Evolutionary conservation across 1,139 yeast genomes (phyloP).

Genomic region (Scheffersomyces parashehatae): DNA sequence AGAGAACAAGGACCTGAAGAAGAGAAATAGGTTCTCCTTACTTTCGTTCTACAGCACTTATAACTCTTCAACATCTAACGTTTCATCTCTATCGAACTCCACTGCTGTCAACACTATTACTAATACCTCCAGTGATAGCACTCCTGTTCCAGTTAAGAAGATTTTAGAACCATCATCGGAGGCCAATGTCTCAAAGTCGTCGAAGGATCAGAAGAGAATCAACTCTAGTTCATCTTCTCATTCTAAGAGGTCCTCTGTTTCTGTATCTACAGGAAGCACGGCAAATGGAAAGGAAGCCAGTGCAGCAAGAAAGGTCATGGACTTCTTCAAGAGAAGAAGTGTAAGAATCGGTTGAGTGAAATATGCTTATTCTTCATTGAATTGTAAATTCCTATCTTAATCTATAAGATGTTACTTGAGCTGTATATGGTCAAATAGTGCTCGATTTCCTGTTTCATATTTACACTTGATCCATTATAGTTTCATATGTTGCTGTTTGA

Average conservation of each 20-base stretch:
- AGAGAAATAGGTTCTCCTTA: slow-evolving; percentile 52
- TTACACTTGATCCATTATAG: too few relatives aligned
- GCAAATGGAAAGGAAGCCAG: slow-evolving; percentile 55
- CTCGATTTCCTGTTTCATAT: too few relatives aligned
- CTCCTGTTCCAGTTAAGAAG: slow-evolving; percentile 20
- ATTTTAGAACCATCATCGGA: slow-evolving; percentile 45
- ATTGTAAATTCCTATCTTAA: too few relatives aligned
- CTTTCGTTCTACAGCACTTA: slow-evolving; percentile 51
- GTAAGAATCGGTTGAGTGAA: slow-evolving; percentile 30
- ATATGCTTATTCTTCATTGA: background rate
- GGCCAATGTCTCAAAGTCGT: slow-evolving; percentile 18
- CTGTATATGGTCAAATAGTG: too few relatives aligned
- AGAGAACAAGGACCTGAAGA: slow-evolving; percentile 37
- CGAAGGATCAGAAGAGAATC: slow-evolving; percentile 13
- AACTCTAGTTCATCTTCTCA: slow-evolving; percentile 16
- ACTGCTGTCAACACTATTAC: background rate
- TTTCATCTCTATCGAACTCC: slow-evolving; percentile 9
- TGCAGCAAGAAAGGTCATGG: slow-evolving; percentile 77
- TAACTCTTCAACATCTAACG: slow-evolving; percentile 23
- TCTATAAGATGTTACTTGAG: too few relatives aligned
- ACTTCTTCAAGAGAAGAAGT: slow-evolving; percentile 78
- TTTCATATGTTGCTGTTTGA: too few relatives aligned
- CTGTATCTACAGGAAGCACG: slow-evolving; percentile 16
- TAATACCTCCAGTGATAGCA: background rate
- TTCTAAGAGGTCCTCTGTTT: slow-evolving; percentile 12